Percentiles rank a stretch among this genome's conserved stretches.
These are phyloP conservation scores for Pseudogymnoascus sp. DNA, from an alignment of 2,329 filamentous ascomycete genomes.

Conservation along the genomic window DNA sequence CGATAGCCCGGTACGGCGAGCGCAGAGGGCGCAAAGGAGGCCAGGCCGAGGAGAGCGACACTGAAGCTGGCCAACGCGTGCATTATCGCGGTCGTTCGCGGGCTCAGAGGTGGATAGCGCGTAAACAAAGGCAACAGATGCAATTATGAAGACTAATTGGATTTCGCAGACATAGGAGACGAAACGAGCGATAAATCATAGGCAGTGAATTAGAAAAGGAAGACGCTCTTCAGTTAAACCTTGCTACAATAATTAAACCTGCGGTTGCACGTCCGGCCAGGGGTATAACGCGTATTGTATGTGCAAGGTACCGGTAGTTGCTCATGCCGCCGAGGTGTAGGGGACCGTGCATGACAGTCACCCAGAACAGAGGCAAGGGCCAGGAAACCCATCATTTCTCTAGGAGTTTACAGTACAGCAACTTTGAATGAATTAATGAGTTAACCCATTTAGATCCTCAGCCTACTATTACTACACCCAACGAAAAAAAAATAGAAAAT, in stretches of 20 bases:
- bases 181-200: background rate
- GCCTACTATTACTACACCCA: background rate
- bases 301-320: background rate
- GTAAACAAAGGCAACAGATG: background rate
- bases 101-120: background rate
- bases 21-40: background rate
- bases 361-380: background rate
- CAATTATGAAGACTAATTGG: background rate
- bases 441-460: too few relatives aligned
- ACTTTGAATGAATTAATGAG: background rate
- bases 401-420: background rate
- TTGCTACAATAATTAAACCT: background rate
- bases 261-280: background rate
- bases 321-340: background rate
- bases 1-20: background rate
- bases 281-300: background rate
- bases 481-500: background rate
- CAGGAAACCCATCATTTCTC: background rate
- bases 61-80: background rate
- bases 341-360: background rate
- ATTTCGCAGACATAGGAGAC: background rate
- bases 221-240: background rate
- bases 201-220: background rate
- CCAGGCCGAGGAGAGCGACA: background rate
- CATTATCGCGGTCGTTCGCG: background rate